These are phyloP conservation scores for Clarireedia sp. DNA, from an alignment of 2,329 filamentous ascomycete genomes.

Conservation along the genomic window DNA sequence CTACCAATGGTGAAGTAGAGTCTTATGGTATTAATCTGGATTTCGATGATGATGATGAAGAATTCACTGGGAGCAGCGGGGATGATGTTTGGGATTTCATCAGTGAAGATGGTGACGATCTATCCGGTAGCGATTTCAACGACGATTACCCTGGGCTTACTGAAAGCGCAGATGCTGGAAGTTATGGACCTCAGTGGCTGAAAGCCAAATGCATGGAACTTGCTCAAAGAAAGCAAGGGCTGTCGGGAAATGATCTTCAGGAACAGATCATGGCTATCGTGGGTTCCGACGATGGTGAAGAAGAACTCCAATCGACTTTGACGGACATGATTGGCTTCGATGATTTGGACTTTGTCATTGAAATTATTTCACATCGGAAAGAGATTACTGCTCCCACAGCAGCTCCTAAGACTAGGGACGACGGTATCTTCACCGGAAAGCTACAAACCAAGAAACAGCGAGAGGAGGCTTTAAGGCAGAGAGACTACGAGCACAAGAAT, in stretches of 20 bases:
- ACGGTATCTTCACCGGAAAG: constrained; percentile 40
- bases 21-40: constrained; percentile 51
- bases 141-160: constrained; percentile 31
- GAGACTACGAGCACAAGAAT: constrained; percentile 78
- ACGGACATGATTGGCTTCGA: constrained; percentile 89
- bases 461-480: constrained; percentile 66
- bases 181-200: constrained; percentile 64
- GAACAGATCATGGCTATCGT: constrained; percentile 72
- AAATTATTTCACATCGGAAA: constrained; percentile 71
- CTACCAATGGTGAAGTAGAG: constrained; percentile 36
- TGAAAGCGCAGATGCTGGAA: constrained; percentile 19
- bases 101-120: constrained; percentile 62
- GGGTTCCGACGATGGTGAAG: constrained; percentile 58
- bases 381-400: constrained; percentile 50
- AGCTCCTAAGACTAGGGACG: constrained; percentile 27
- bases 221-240: constrained; percentile 53
- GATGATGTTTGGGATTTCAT: constrained; percentile 94
- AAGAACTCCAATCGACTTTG: constrained; percentile 84
- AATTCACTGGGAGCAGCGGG: constrained; percentile 48
- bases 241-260: constrained; percentile 63
- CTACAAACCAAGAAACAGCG: constrained; percentile 71
- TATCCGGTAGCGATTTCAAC: constrained; percentile 58
- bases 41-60: constrained; percentile 55
- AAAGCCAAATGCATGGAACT: constrained; percentile 58
- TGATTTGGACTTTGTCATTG: constrained; percentile 86